Evolutionary conservation across 2,329 filamentous ascomycete species (phyloP), one percentile per base, ranked within the genome.

Genomic region (Ophiocordyceps robertsii): DNA sequence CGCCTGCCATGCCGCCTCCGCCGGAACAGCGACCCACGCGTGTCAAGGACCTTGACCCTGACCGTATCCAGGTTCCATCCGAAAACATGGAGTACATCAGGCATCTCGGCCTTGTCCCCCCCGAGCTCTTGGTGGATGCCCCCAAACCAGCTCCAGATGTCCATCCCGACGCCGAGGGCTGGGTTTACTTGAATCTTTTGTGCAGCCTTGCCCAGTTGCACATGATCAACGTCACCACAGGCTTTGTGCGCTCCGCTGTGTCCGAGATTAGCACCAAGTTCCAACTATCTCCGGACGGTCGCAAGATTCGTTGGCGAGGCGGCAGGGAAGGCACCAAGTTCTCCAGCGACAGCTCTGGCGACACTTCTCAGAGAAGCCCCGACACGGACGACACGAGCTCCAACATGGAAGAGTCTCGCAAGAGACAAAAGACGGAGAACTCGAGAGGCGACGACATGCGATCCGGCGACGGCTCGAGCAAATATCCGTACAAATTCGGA

Each of bases 121-220:
- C 77, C 0, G 69, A 81, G 39, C 56, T 75, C 2, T 50, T 67
- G 10, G 64, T 64, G 10, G 62, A 65, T 2, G 63, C 66, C 14
- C 65, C 62, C 16, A 43, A 36, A 2, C 24, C 47, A 8, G 53
- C 64, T 1, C 40, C 61, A 3, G 69, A 77, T 41, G 73, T 77
- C 11, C 69, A 72, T 13, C 70, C 78, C 0, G 79, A 82, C 43
- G 68, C 69, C 0, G 78, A 87, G 24, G 84, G 84, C 5, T 92
- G 85, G 85, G 77, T 90, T 0, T 90, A 89, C 51, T 64, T 92
- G 7, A 92, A 92, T 51, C 63, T 93, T 1, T 68, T 93, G 2
- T 80, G 81, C 55, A 88, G 82, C 53, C 73, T 93, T 67, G 86
- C 87, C 0, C 86, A 93, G 60, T 65, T 93, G 16, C 86, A 93